phyloP scores from a whole-genome alignment of 345 rosid species.

The Acer campestre region DNA sequence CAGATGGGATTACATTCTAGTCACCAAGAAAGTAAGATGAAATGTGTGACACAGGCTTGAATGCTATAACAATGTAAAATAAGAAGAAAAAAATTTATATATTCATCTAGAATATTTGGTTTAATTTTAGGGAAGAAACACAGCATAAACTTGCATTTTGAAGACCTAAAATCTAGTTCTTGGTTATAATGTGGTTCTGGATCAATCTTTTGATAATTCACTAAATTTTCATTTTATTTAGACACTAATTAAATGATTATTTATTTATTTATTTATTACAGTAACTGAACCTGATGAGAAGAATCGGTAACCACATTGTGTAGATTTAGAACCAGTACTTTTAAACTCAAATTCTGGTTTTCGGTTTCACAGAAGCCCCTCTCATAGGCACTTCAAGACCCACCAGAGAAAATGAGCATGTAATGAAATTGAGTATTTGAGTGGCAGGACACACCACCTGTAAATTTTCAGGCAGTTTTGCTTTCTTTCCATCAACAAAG shows the following conservation, averaged over 20 bases:
- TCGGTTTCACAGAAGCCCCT: neutral
- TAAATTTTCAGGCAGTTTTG: slow-evolving; percentile 37
- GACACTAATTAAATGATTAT: no score
- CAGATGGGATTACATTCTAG: neutral
- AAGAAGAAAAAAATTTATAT: neutral
- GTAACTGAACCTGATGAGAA: neutral
- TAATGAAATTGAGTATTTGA: neutral
- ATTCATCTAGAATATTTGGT: neutral
- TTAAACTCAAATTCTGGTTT: neutral
- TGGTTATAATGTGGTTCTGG: neutral
- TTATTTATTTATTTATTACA: no score
- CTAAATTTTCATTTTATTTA: neutral
- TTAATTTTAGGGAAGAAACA: neutral
- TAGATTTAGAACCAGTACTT: neutral
- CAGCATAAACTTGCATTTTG: neutral
- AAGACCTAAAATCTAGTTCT: neutral
- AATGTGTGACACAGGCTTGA: neutral
- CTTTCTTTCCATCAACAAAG: slow-evolving; percentile 43
- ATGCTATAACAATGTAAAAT: neutral
- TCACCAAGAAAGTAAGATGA: neutral
- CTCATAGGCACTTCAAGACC: neutral
- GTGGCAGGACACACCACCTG: slow-evolving; percentile 26
- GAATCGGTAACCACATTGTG: neutral
- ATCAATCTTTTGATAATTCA: neutral
- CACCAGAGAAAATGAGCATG: neutral